Evolutionary conservation across 2,329 filamentous ascomycete genomes (phyloP).

Genomic region (Ophiosphaerella narmari): DNA sequence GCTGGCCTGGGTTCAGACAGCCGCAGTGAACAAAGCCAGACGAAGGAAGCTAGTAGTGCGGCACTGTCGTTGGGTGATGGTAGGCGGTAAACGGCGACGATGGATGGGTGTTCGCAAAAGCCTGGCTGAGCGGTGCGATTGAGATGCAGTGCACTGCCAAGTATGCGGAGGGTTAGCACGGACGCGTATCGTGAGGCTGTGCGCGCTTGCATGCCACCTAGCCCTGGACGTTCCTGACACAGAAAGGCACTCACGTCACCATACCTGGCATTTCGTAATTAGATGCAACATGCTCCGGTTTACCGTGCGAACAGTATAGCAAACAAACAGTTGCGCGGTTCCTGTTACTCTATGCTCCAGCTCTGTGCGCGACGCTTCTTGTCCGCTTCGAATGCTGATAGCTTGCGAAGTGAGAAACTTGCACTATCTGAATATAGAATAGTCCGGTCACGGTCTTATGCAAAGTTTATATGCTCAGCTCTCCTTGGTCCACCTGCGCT

Average conservation of each 20-base stretch:
- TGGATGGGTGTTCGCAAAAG: constrained; percentile 11
- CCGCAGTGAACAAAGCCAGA: background rate
- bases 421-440: too few relatives aligned
- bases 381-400: background rate
- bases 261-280: background rate
- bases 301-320: background rate
- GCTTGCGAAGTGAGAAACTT: background rate
- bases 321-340: background rate
- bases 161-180: constrained; percentile 8
- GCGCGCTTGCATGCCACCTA: constrained; percentile 10
- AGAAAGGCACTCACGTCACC: background rate
- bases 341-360: background rate
- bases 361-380: background rate
- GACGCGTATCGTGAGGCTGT: constrained; percentile 21
- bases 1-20: constrained; percentile 4
- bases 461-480: background rate
- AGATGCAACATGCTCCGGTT: background rate
- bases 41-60: background rate
- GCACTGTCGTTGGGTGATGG: background rate
- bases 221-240: background rate
- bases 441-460: background rate
- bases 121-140: constrained; percentile 14
- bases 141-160: background rate
- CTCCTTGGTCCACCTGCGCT: background rate
- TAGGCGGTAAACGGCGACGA: background rate